Evolutionary conservation across 2,329 filamentous ascomycete species (phyloP).

Genomic region (Ceratocystis destructans): DNA sequence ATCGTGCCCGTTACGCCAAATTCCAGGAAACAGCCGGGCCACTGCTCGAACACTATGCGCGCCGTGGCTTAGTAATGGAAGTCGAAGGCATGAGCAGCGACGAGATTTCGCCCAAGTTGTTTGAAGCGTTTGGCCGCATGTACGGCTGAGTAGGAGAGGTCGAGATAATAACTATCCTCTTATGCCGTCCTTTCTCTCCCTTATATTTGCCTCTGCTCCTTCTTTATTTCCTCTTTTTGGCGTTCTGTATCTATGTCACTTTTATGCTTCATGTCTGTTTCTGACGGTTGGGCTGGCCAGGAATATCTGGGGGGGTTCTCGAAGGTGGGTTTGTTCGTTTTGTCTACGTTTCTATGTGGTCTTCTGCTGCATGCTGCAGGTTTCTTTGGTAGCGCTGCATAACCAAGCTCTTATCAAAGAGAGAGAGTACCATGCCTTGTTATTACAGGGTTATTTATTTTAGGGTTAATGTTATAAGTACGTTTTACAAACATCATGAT

Average conservation of each 20-base stretch:
- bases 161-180: no score
- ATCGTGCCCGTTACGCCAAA: conserved; percentile 62
- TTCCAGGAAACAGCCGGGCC: conserved; percentile 81
- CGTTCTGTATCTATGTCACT: not conserved
- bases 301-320: not conserved
- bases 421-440: no score
- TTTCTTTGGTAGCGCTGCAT: not conserved
- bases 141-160: not conserved
- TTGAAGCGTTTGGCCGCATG: conserved; percentile 58
- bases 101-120: conserved; percentile 86
- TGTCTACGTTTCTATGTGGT: not conserved
- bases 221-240: not conserved
- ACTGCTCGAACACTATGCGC: conserved; percentile 77
- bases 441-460: no score
- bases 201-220: not conserved
- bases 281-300: not conserved
- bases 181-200: not conserved
- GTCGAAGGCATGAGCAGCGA: conserved; percentile 83
- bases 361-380: not conserved
- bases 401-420: no score
- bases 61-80: conserved; percentile 70
- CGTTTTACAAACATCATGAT: no score
- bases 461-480: no score
- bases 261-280: not conserved
- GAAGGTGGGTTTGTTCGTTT: not conserved